These are phyloP conservation scores for Candida tammaniensis DNA, from an alignment of 805 yeast species.

Conservation along the genomic window DNA sequence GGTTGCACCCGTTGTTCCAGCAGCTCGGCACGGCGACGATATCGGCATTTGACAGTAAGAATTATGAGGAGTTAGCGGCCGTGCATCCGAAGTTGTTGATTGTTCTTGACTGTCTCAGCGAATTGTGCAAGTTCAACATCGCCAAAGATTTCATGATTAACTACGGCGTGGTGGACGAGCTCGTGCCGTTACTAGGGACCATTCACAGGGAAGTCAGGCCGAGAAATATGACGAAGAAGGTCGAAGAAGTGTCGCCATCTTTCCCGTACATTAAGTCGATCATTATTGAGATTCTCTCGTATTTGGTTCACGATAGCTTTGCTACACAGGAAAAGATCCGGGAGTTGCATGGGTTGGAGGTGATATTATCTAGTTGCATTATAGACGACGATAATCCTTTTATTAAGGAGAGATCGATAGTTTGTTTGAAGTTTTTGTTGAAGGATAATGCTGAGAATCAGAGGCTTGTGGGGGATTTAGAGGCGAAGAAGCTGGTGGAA, in stretches of 20 bases:
- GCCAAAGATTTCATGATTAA: constrained; percentile 40
- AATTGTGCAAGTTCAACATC: constrained; percentile 38
- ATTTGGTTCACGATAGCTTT: constrained; percentile 49
- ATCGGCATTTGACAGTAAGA: constrained; percentile 9
- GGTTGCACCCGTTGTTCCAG: constrained; percentile 29
- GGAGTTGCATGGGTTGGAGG: constrained; percentile 61
- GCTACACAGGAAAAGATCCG: constrained; percentile 68
- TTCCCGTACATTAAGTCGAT: constrained; percentile 63
- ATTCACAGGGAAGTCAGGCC: constrained; percentile 42
- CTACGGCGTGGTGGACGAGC: constrained; percentile 32
- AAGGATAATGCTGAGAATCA: constrained; percentile 69
- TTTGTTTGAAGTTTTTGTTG: constrained; percentile 70
- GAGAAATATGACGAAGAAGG: constrained; percentile 25
- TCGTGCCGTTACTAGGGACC: constrained; percentile 35
- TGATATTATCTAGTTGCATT: constrained; percentile 75
- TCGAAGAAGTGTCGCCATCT: constrained; percentile 9
- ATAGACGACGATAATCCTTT: constrained; percentile 88
- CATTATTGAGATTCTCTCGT: constrained; percentile 63
- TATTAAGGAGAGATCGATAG: constrained; percentile 77
- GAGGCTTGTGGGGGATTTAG: constrained; percentile 68
- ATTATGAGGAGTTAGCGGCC: constrained; percentile 11
- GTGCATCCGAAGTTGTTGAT: constrained; percentile 8
- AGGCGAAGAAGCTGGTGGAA: constrained; percentile 66
- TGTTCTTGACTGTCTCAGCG: constrained; percentile 37
- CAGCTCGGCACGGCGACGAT: constrained; percentile 13